phyloP scores from a whole-genome alignment of 2,329 filamentous ascomycete species.

The Diaporthe amygdali region DNA sequence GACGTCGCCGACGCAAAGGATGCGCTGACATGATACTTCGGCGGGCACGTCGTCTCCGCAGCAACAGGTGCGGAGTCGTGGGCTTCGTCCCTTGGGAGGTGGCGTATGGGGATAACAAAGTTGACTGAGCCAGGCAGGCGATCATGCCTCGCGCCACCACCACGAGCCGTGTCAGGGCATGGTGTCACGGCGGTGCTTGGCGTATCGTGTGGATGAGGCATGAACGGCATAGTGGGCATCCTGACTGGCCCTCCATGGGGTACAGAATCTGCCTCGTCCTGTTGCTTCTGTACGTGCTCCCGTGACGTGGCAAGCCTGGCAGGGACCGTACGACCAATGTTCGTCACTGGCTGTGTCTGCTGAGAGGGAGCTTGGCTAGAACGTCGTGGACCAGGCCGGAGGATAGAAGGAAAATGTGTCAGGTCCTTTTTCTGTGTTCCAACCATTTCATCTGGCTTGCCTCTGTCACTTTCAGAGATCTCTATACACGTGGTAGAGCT shows the following conservation, averaged over 20 bases:
- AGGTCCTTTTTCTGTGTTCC: background rate
- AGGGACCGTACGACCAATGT: background rate
- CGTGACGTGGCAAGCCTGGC: background rate
- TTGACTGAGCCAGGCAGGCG: background rate
- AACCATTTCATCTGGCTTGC: background rate
- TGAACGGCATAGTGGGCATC: background rate
- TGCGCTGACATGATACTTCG: background rate
- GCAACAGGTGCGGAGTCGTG: background rate
- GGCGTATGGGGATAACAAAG: background rate
- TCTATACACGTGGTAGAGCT: background rate
- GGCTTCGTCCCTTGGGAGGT: background rate
- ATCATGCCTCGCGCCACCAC: background rate
- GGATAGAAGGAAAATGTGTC: slow-evolving; percentile 15
- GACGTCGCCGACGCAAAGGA: background rate
- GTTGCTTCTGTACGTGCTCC: background rate
- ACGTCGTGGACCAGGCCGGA: slow-evolving; percentile 24
- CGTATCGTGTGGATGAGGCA: background rate
- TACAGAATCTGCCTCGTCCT: background rate
- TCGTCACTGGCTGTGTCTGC: background rate
- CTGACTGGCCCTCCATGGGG: background rate
- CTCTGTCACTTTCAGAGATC: background rate
- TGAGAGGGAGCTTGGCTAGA: background rate
- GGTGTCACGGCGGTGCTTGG: too few species aligned
- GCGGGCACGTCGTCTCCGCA: too few species aligned
- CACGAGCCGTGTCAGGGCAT: background rate